Conservation (phyloP, 352 stramenopile genomes). For the Globisporangium solare region DNA sequence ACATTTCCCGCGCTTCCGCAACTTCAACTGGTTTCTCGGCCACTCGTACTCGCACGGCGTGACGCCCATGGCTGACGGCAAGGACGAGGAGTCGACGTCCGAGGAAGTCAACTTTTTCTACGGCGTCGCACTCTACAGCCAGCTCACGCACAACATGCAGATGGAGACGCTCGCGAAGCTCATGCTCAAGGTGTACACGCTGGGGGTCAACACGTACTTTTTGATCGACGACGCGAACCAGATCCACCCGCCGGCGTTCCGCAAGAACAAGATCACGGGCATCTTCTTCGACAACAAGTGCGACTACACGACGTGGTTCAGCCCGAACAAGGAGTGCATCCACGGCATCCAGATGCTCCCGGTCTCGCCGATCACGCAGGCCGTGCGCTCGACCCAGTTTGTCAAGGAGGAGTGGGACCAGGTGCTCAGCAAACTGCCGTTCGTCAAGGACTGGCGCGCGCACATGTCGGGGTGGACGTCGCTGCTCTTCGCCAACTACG, state of each 20-base stretch:
- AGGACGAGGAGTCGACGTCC: slow-evolving; percentile 66
- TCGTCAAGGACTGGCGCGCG: slow-evolving; percentile 45
- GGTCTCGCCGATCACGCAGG: slow-evolving; percentile 45
- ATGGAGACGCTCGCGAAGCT: slow-evolving; percentile 38
- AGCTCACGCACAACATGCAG: slow-evolving; percentile 37
- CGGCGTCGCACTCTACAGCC: slow-evolving; percentile 42
- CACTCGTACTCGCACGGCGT: slow-evolving; percentile 70
- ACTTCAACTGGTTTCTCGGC: slow-evolving; percentile 63
- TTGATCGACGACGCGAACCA: slow-evolving; percentile 35
- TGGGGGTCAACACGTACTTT: slow-evolving; percentile 68
- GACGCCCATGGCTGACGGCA: slow-evolving; percentile 64
- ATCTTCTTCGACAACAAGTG: slow-evolving; percentile 79
- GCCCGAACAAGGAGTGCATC: slow-evolving; percentile 66
- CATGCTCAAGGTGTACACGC: slow-evolving; percentile 54
- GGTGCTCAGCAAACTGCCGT: slow-evolving; percentile 43
- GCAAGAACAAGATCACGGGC: slow-evolving; percentile 65
- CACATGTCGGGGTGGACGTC: slow-evolving; percentile 51
- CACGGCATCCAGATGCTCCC: slow-evolving; percentile 78
- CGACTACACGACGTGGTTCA: slow-evolving; percentile 76
- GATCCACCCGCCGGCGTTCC: slow-evolving; percentile 45
- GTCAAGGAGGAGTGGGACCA: slow-evolving; percentile 61
- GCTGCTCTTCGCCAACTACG: slow-evolving; percentile 61
- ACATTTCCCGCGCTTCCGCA: slow-evolving; percentile 56
- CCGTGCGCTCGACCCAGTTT: slow-evolving; percentile 33
- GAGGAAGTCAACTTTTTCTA: slow-evolving; percentile 74